These are phyloP conservation scores for Diutina mesorugosa DNA, from an alignment of 1,139 yeast genomes.

Conservation along the genomic window DNA sequence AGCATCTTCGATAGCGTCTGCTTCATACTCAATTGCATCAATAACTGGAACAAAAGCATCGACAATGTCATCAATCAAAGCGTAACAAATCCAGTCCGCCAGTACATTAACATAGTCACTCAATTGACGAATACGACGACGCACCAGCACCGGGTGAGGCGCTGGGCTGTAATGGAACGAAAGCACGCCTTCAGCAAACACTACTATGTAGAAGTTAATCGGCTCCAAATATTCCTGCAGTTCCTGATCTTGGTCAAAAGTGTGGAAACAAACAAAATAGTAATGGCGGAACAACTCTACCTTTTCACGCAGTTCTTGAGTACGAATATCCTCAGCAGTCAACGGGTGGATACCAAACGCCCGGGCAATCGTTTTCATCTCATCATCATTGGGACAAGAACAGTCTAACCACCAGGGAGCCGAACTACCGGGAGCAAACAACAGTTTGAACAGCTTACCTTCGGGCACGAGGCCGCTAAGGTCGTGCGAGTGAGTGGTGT, in stretches of 20 bases:
- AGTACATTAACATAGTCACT: slow-evolving; percentile 79
- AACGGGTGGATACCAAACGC: slow-evolving; percentile 78
- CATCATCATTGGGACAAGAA: slow-evolving; percentile 54
- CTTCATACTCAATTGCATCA: slow-evolving; percentile 63
- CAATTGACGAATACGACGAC: slow-evolving; percentile 84
- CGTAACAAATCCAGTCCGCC: slow-evolving; percentile 92
- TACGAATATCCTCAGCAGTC: slow-evolving; percentile 74
- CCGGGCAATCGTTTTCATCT: slow-evolving; percentile 50
- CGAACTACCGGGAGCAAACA: slow-evolving; percentile 50
- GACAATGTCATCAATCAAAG: slow-evolving; percentile 84
- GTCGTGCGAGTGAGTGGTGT: slow-evolving; percentile 82
- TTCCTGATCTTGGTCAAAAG: slow-evolving; percentile 65
- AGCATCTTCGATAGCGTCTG: not conserved
- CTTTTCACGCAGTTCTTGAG: slow-evolving; percentile 79
- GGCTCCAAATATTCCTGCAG: slow-evolving; percentile 80
- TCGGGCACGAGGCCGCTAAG: slow-evolving; percentile 59
- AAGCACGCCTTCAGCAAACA: slow-evolving; percentile 70
- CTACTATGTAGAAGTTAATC: slow-evolving; percentile 77
- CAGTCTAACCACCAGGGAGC: slow-evolving; percentile 64
- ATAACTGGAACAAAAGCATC: slow-evolving; percentile 87
- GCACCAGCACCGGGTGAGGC: slow-evolving; percentile 72
- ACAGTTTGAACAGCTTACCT: slow-evolving; percentile 48
- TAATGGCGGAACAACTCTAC: slow-evolving; percentile 65
- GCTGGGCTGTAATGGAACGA: slow-evolving; percentile 82
- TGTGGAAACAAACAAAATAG: slow-evolving; percentile 74